Evolutionary conservation across 2,329 filamentous ascomycete genomes (phyloP).

Genomic region (Pyricularia grisea): DNA sequence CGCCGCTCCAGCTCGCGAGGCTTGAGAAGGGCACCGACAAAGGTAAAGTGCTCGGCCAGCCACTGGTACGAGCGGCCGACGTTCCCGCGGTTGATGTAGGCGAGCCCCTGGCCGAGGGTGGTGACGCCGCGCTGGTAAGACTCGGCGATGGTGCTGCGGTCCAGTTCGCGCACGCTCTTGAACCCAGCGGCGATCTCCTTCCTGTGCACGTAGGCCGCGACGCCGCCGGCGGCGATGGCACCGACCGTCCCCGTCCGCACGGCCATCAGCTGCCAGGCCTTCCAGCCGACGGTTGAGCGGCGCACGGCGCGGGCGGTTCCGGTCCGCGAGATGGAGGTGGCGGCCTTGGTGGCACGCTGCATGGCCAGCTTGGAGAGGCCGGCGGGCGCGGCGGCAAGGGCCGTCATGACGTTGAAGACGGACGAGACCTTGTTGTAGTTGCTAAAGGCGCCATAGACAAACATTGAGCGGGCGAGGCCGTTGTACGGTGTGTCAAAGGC

Average conservation of each 20-base stretch:
- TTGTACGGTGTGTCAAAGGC: constrained; percentile 83
- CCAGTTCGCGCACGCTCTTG: constrained; percentile 34
- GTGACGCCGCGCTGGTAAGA: constrained; percentile 40
- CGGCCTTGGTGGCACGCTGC: constrained; percentile 15
- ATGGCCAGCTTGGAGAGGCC: constrained; percentile 29
- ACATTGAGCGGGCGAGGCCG: constrained; percentile 50
- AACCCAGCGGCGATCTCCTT: constrained; percentile 51
- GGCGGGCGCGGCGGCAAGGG: constrained; percentile 39
- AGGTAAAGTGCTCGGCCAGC: constrained; percentile 75
- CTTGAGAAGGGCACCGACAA: constrained; percentile 70
- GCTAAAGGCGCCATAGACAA: constrained; percentile 50
- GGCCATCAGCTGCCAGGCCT: constrained; percentile 54
- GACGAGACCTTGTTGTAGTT: constrained; percentile 48
- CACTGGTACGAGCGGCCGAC: constrained; percentile 64
- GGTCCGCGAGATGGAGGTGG: constrained; percentile 12
- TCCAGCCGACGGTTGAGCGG: constrained; percentile 27
- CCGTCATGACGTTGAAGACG: constrained; percentile 49
- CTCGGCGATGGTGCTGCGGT: constrained; percentile 35
- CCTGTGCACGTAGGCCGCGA: constrained; percentile 71
- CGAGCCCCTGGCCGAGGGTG: constrained; percentile 41
- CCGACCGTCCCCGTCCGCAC: constrained; percentile 76
- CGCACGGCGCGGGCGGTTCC: constrained; percentile 15
- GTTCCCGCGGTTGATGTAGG: constrained; percentile 48
- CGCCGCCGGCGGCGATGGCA: constrained; percentile 70
- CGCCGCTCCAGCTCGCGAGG: constrained; percentile 62